Base-by-base conservation (phyloP, 192 early-diverging fungal species). In the Entrophospora sp. region DNA sequence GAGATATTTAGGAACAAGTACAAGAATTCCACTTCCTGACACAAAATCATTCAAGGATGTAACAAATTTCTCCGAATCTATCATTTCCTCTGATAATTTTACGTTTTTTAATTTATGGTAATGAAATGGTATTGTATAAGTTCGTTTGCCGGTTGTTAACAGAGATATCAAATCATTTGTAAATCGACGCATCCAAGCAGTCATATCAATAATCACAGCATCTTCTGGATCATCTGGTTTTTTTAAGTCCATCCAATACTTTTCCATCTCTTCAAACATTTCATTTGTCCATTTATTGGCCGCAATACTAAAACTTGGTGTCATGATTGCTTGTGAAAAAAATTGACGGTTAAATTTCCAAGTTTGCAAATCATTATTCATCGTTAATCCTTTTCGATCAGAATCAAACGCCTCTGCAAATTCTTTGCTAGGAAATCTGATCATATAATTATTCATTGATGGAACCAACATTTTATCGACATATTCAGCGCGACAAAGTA, bases 131-230 rank as follows among this genome's bases (percentile, higher is more conserved):
- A 64, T 64, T 2, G 36, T n/a, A 22, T 3, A 2, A 0, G 28
- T 36, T 22, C 45, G 61, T 35, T 31, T 36, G 2, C 61, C 45
- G 10, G 44, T 49, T 46, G 44, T 36, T 10, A 64, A 34, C 12
- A 48, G 12, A 24, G 61, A 34, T 34, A 48, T 64, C 46, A 64
- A 64, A 46, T 64, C 61, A 8, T 4, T 16, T 10, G 44, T 48
- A 49, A 64, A 64, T 27, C 45, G 43, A 48, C 43, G 44, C 44
- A 48, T 48, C 61, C 61, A 64, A 64, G 34, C 20, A 3, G 44
- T 7, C n/a, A 48, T 48, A 24, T 64, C 61, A n/a, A 64, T 64
- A 36, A 36, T 24, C 8, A 27, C 25, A 48, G 20, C 10, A 18
- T 46, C 28, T 1, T 64, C 61, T 34, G 1, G 7, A 1, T 1